Evolutionary conservation across 1,139 yeast genomes (phyloP).

Genomic region (Suhomyces bolitotheri): DNA sequence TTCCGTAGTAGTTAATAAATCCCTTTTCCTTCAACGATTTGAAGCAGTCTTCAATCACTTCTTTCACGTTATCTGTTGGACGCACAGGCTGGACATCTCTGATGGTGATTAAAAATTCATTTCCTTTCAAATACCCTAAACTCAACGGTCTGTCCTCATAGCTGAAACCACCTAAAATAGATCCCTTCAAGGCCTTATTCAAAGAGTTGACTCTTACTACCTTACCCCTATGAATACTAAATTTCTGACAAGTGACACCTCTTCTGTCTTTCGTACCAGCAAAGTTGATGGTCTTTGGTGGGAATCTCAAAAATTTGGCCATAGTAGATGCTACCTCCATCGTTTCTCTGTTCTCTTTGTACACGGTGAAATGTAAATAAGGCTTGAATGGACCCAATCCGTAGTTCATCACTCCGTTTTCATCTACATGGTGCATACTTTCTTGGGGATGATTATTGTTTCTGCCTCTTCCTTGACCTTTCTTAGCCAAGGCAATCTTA

Average conservation of each 20-base stretch:
- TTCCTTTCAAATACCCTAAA: conserved; percentile 84
- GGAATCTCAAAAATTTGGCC: conserved; percentile 70
- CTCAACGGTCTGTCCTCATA: conserved; percentile 64
- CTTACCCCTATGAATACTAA: conserved; percentile 68
- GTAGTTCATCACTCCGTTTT: conserved; percentile 48
- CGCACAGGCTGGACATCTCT: conserved; percentile 57
- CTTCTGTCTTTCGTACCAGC: conserved; percentile 98
- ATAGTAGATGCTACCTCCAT: conserved; percentile 88
- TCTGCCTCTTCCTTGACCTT: conserved; percentile 19
- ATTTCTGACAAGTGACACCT: conserved; percentile 89
- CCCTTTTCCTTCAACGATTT: conserved; percentile 65
- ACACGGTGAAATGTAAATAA: conserved; percentile 75
- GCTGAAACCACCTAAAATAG: conserved; percentile 73
- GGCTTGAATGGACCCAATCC: conserved; percentile 70
- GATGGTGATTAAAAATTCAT: conserved; percentile 81
- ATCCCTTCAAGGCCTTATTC: conserved; percentile 72
- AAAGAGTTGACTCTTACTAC: conserved; percentile 78
- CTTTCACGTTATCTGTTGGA: conserved; percentile 35
- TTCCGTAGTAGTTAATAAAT: conserved; percentile 89
- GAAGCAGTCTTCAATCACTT: conserved; percentile 53
- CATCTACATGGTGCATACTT: conserved; percentile 52
- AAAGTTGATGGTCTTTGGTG: conserved; percentile 67
- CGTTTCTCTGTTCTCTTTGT: conserved; percentile 94
- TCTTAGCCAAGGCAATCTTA: conserved; percentile 52
- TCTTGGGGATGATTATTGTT: conserved; percentile 32